These are phyloP conservation scores for Rhynchosporium secalis DNA, from an alignment of 2,329 filamentous ascomycete species.

Conservation along the genomic window DNA sequence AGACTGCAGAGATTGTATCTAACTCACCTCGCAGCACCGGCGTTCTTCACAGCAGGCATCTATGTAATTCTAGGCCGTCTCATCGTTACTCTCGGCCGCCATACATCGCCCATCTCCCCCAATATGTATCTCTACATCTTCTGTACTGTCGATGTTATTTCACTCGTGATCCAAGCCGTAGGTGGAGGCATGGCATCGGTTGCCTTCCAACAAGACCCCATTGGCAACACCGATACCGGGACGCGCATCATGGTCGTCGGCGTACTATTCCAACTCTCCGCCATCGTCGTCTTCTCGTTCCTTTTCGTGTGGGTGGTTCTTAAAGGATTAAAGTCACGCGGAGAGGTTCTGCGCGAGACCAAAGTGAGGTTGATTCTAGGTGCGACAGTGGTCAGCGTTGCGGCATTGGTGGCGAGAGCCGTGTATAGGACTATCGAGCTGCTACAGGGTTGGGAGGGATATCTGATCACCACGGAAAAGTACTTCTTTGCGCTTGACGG, in stretches of 20 bases:
- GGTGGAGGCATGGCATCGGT: constrained; percentile 51
- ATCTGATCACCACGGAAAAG: constrained; percentile 45
- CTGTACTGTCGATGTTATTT: constrained; percentile 57
- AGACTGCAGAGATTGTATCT: too few relatives aligned
- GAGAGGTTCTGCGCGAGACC: not conserved
- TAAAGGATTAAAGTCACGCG: constrained; percentile 44
- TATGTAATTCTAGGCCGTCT: constrained; percentile 64
- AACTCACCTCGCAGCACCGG: constrained; percentile 22
- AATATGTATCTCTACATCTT: constrained; percentile 57
- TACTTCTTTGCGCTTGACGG: constrained; percentile 47
- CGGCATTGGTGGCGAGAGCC: constrained; percentile 38
- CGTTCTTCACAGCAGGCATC: constrained; percentile 60
- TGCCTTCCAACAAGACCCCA: constrained; percentile 18
- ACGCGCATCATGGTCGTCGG: constrained; percentile 43
- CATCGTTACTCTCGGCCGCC: constrained; percentile 49
- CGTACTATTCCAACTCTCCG: constrained; percentile 41
- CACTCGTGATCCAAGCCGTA: constrained; percentile 57
- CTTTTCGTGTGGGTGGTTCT: constrained; percentile 41
- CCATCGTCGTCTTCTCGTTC: constrained; percentile 43
- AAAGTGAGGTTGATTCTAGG: constrained; percentile 10
- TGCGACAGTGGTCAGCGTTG: constrained; percentile 39
- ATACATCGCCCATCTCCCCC: constrained; percentile 52
- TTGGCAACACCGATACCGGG: constrained; percentile 26
- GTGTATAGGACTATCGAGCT: constrained; percentile 51
- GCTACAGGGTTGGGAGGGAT: constrained; percentile 45